Conservation (phyloP, 345 rosid species). For the Fremontodendron californicum region DNA sequence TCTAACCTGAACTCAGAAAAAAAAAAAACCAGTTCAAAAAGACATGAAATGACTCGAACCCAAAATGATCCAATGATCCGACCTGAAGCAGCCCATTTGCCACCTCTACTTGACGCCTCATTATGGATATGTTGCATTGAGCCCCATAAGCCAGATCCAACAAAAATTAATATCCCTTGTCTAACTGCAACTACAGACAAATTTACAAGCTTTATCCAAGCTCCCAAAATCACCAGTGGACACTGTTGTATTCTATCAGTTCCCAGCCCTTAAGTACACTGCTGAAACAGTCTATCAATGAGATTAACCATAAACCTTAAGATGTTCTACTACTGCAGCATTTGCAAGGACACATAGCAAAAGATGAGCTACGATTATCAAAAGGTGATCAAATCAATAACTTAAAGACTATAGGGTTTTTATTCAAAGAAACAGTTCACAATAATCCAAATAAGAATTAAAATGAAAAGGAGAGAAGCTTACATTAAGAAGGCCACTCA, state of each 20-base stretch:
- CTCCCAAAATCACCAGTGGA: not conserved
- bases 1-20: not conserved
- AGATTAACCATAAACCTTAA: not conserved
- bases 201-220: not conserved
- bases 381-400: not conserved
- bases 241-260: not conserved
- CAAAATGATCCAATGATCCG: not conserved
- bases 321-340: not conserved
- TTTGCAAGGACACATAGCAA: not conserved
- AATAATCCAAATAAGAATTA: not conserved
- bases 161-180: not conserved
- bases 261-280: not conserved
- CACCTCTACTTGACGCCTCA: not conserved
- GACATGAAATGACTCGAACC: not conserved
- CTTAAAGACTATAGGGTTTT: not conserved
- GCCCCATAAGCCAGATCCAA: not conserved
- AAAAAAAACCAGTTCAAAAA: not conserved
- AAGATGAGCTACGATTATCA: not conserved
- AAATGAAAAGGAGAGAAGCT: slow-evolving; percentile 16
- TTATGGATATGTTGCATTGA: not conserved
- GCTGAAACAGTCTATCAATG: not conserved
- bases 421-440: not conserved
- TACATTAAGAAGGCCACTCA: slow-evolving; percentile 79
- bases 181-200: not conserved
- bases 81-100: not conserved